Base-by-base conservation (phyloP, 805 yeast species). In the Spathaspora gorwiae region DNA sequence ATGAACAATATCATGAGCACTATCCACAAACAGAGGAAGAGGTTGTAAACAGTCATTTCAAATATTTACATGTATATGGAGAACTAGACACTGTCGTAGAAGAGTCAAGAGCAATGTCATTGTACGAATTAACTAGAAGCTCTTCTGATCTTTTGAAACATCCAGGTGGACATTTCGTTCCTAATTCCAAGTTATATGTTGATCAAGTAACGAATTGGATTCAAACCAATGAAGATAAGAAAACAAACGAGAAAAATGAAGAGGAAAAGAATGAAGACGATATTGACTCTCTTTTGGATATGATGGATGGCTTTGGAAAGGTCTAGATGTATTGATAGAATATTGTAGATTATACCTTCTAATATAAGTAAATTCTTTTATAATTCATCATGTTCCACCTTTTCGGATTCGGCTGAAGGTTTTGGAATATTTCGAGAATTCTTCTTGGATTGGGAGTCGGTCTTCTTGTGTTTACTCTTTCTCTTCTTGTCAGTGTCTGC, bases 101-200 rank as follows among this genome's bases (percentile, higher is more conserved):
- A 7, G 82, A 81, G 26, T 84, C 79, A 26, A 74, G 96, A 55
- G 78, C 90, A 0, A 68, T 79, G 66, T 72, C 73, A 24, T 68
- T 94, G 36, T 80, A 76, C 46, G 59, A 70, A 14, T 43, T 47
- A 24, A 49, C 60, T 41, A 59, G 60, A 47, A 75, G 77, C 13
- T 64, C 75, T 34, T 79, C 84, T 43, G 76, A 78, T 43, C 68
- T 86, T 6, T 71, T 84, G 47, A 84, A 79, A 51, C 99, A 92
- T 58, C 97, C 97, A 8, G 98, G 99, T 49, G 97, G 98, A 1
- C 99, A 92, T 60, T 90, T 86, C 68, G 96, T 92, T 39, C 99
- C 98, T 27, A 89, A 88, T 65, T 84, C 90, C 41, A 87, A 86
- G 62, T 40, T 61, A 12, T 55, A 64, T 48, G 61, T 70, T 1